Evolutionary conservation across 257 asterid genomes (phyloP).

Genomic region (Solanum pimpinellifolium): DNA sequence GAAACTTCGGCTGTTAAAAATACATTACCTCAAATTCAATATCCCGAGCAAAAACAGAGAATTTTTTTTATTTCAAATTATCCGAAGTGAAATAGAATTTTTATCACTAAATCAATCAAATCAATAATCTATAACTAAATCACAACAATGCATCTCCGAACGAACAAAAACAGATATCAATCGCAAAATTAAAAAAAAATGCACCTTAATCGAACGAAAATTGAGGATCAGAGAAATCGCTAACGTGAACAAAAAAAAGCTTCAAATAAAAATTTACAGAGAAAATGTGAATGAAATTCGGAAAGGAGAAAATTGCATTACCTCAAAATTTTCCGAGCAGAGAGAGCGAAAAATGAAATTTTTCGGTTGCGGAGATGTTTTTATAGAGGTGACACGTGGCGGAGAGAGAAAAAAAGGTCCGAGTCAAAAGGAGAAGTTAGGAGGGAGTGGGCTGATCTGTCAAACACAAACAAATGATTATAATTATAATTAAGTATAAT

Average conservation of each 20-base stretch:
- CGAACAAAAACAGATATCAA: not conserved
- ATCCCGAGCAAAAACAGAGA: not conserved
- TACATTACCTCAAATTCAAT: not conserved
- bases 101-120: not conserved
- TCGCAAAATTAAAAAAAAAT: not conserved
- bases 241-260: not conserved
- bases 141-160: not conserved
- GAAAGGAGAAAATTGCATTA: not conserved
- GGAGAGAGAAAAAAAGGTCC: not conserved
- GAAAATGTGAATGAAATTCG: not conserved
- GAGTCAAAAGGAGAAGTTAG: not conserved
- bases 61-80: not conserved
- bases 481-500: too few relatives aligned
- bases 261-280: not conserved
- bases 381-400: not conserved
- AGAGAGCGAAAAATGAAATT: not conserved
- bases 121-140: not conserved
- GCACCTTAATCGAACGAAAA: not conserved
- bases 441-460: not conserved
- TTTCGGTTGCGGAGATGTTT: not conserved
- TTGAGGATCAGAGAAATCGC: not conserved
- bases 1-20: not conserved
- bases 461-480: not conserved
- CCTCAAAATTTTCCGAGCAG: not conserved
- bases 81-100: not conserved